A percentile compares a stretch with the other conserved stretches of the same genome.
Evolutionary conservation across 805 yeast species (phyloP).

Genomic region (Myxozyma geophila): DNA sequence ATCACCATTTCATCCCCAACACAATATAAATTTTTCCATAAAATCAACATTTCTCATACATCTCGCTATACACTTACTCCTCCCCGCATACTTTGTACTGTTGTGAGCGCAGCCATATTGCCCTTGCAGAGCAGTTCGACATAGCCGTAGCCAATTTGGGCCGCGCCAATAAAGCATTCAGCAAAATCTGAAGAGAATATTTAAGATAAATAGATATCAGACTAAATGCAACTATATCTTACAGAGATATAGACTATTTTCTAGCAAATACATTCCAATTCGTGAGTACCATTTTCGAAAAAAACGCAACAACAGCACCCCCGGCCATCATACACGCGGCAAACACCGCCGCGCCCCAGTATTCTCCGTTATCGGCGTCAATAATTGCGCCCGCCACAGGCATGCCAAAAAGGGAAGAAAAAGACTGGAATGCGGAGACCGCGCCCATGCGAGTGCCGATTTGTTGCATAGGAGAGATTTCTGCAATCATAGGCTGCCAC

Average conservation of each 20-base stretch:
- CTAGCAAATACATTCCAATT: background rate
- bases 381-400: conserved; percentile 44
- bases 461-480: conserved; percentile 39
- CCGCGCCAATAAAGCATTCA: too few species aligned
- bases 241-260: conserved; percentile 23
- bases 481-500: conserved; percentile 44
- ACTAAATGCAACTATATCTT: background rate
- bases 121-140: too few species aligned
- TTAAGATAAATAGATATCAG: too few species aligned
- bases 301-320: conserved; percentile 18
- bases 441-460: conserved; percentile 59
- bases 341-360: conserved; percentile 37
- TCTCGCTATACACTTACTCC: too few species aligned
- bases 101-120: too few species aligned
- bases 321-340: conserved; percentile 30
- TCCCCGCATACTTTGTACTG: too few species aligned
- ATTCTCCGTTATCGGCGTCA: conserved; percentile 29
- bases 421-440: conserved; percentile 60
- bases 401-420: conserved; percentile 47
- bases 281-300: conserved; percentile 12
- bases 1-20: too few species aligned
- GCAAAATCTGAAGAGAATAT: too few species aligned
- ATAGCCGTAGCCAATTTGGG: too few species aligned
- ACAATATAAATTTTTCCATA: too few species aligned
- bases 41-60: too few species aligned